Base-by-base conservation (phyloP, 805 yeast species). In the Ogataea pini region DNA sequence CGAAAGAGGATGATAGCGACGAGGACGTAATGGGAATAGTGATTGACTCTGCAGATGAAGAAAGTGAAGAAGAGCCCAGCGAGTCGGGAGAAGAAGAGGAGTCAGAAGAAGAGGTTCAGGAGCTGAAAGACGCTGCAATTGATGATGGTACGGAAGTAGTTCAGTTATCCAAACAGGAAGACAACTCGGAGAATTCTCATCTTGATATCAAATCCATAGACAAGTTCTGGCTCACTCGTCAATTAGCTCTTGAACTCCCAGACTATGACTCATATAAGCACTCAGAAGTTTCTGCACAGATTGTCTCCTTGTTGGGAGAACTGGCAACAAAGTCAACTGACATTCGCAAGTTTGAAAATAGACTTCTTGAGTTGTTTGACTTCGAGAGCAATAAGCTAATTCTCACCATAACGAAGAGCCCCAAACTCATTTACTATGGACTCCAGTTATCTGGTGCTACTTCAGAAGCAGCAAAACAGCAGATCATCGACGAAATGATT, bases 161-260 rank as follows among this genome's bases (percentile, higher is more conserved):
- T 8, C 43, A 42, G 28, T 38, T 63, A 2, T 52, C 53, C 3
- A 46, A 42, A 3, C 5, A 8, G 14, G 49, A 37, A n/a, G 53
- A 44, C 7, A 57, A 56, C 17, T 34, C 46, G 6, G 18, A 36
- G 18, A 14, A 33, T 24, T 7, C 28, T 24, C 59, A 14, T 16
- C 42, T 61, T 14, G 53, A 53, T 14, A 51, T 62, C 7, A 50
- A 50, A 27, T 41, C 54, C 1, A 51, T 68, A 5, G 70, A 73
- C 46, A 65, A 61, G 6, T 75, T 69, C 48, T 87, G 82, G 77
- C 64, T 87, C 2, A 79, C 79, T 43, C 70, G 80, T 48, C 72
- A 74, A 42, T 53, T 87, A 1, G 62, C 79, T 0, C 44, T 65
- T 1, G 56, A 58, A 4, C 60, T 61, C 34, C 55, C 46, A 7